phyloP scores from a whole-genome alignment of 306 rosid genomes.

The Glycine latifolia region DNA sequence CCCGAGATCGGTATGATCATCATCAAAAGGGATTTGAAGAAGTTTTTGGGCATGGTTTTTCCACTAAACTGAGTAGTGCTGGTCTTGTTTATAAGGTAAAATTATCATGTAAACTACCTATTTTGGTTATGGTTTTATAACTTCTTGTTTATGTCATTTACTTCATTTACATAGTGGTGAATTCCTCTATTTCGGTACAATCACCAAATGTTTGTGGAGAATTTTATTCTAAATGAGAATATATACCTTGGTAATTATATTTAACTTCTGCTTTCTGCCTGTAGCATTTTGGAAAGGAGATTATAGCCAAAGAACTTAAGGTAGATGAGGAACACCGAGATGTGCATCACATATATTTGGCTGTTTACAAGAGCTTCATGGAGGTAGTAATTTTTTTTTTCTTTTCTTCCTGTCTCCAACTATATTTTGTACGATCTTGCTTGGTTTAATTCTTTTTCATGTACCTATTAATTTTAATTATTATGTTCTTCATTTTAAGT shows the following conservation, averaged over 20 bases:
- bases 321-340: constrained; percentile 80
- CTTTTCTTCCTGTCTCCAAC: not conserved
- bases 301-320: constrained; percentile 91
- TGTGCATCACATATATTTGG: constrained; percentile 79
- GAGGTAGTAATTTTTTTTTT: constrained; percentile 64
- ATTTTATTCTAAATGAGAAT: constrained; percentile 15
- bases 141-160: not conserved
- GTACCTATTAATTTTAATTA: not conserved
- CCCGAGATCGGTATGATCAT: constrained; percentile 86
- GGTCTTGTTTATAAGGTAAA: constrained; percentile 93
- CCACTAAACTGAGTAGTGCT: constrained; percentile 93
- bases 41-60: constrained; percentile 88
- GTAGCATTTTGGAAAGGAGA: constrained; percentile 94
- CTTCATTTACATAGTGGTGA: not conserved
- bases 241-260: constrained; percentile 24
- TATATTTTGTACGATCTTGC: not conserved
- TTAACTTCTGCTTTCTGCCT: constrained; percentile 9
- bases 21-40: constrained; percentile 96
- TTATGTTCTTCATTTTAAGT: not conserved
- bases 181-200: constrained; percentile 1
- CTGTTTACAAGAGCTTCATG: constrained; percentile 94
- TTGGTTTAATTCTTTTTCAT: not conserved
- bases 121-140: constrained; percentile 4
- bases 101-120: constrained; percentile 12
- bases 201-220: not conserved